Conservation (phyloP, 2,329 filamentous ascomycete species). For the Ophiostoma montium region DNA sequence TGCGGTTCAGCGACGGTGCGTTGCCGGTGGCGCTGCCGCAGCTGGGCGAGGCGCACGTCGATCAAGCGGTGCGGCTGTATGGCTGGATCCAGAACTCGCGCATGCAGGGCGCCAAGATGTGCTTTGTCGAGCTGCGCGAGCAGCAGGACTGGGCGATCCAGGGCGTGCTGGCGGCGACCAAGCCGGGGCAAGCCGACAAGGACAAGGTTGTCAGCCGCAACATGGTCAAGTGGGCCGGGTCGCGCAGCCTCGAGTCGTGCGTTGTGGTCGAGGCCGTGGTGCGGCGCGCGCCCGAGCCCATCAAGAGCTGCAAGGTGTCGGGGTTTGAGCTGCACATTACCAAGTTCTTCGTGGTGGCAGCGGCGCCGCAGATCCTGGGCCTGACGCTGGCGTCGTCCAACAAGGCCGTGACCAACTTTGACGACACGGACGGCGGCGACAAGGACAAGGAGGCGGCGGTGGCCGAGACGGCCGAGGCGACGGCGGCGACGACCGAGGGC, state of each 20-base stretch:
- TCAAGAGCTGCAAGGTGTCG: slow-evolving; percentile 74
- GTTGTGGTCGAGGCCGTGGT: slow-evolving; percentile 70
- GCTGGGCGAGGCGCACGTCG: slow-evolving; percentile 50
- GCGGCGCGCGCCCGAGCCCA: slow-evolving; percentile 68
- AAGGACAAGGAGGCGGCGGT: slow-evolving; percentile 12
- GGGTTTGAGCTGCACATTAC: slow-evolving; percentile 76
- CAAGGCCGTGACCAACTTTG: slow-evolving; percentile 41
- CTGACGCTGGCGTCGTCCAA: slow-evolving; percentile 43
- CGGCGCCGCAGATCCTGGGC: slow-evolving; percentile 42
- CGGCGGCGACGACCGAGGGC: slow-evolving; percentile 24
- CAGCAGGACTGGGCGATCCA: slow-evolving; percentile 66
- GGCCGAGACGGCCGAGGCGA: slow-evolving; percentile 25
- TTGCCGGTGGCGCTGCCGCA: slow-evolving; percentile 45
- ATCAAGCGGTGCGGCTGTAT: slow-evolving; percentile 60
- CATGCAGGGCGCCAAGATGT: slow-evolving; percentile 81
- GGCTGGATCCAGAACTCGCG: slow-evolving; percentile 79
- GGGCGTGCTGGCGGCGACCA: slow-evolving; percentile 51
- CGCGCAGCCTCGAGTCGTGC: slow-evolving; percentile 65
- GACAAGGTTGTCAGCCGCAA: slow-evolving; percentile 57
- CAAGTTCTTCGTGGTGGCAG: slow-evolving; percentile 67
- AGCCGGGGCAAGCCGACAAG: slow-evolving; percentile 28
- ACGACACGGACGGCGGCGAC: slow-evolving; percentile 32
- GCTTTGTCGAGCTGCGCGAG: slow-evolving; percentile 73
- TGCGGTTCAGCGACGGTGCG: slow-evolving; percentile 34
- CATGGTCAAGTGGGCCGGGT: slow-evolving; percentile 87